Evolutionary conservation across 345 rosid genomes (phyloP).

Genomic region (Lumnitzera racemosa): DNA sequence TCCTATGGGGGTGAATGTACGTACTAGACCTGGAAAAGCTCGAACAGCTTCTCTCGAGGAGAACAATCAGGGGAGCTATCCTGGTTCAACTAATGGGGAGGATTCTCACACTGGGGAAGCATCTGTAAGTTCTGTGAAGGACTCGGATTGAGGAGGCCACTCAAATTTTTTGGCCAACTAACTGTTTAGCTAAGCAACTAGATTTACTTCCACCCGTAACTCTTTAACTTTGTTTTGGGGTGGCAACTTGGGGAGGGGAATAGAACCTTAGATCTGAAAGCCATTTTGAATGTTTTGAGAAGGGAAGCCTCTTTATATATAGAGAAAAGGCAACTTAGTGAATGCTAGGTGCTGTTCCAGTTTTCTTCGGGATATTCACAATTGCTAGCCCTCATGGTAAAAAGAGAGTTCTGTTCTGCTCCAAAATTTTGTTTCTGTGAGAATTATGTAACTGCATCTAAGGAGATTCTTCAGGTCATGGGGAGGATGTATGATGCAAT

Average conservation of each 20-base stretch:
- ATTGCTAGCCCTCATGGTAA: conserved; percentile 7
- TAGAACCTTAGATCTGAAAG: not conserved
- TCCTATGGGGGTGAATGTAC: conserved; percentile 48
- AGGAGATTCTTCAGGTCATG: no score
- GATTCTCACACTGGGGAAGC: conserved; percentile 24
- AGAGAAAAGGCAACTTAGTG: conserved; percentile 7
- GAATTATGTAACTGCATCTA: conserved; percentile 1
- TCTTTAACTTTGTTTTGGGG: conserved; percentile 2
- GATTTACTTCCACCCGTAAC: conserved; percentile 5
- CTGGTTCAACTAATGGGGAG: conserved; percentile 20
- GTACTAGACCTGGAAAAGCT: conserved; percentile 41
- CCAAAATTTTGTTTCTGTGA: conserved; percentile 28
- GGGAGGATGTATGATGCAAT: no score
- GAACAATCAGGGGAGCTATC: conserved; percentile 20
- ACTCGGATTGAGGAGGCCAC: conserved; percentile 24
- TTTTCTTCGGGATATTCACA: conserved; percentile 4
- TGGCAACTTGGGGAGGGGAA: conserved; percentile 1
- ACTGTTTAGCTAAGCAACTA: conserved; percentile 15
- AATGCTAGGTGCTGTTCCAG: conserved; percentile 5
- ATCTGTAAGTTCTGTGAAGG: conserved; percentile 30
- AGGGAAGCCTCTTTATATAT: conserved; percentile 7
- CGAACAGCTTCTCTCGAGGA: conserved; percentile 19
- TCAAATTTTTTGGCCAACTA: conserved; percentile 20
- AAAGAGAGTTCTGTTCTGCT: conserved; percentile 17
- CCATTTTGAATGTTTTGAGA: no score